Conservation (phyloP, 768 basidiomycete species). For the Hypholoma sublateritium region DNA sequence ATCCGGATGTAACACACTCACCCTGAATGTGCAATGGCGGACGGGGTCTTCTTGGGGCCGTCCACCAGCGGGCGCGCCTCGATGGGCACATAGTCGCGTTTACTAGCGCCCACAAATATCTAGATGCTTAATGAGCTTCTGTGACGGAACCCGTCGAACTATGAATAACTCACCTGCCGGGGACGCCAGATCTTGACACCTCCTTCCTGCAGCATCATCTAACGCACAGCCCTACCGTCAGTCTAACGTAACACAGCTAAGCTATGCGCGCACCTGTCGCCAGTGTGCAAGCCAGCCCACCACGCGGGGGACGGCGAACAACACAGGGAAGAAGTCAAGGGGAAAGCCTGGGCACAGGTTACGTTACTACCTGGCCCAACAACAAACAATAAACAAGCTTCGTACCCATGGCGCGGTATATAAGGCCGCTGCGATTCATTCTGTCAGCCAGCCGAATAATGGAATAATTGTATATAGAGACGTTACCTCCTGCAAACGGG, state of each 20-base stretch:
- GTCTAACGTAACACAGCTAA: not conserved
- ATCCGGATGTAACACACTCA: conserved; percentile 38
- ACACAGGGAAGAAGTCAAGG: conserved; percentile 90
- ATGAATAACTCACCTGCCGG: conserved; percentile 54
- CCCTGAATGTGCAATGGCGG: conserved; percentile 72
- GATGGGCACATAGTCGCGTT: conserved; percentile 73
- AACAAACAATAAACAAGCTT: not conserved
- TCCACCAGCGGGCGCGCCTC: conserved; percentile 57
- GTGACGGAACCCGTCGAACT: conserved; percentile 10
- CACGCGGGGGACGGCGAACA: conserved; percentile 90
- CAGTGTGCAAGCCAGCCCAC: conserved; percentile 94
- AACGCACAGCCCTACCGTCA: conserved; percentile 7
- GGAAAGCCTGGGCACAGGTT: conserved; percentile 67
- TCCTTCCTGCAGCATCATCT: conserved; percentile 90
- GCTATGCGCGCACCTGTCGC: conserved; percentile 58
- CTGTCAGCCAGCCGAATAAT: not conserved
- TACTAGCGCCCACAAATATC: conserved; percentile 77
- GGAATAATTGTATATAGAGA: conserved; percentile 10
- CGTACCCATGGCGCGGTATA: conserved; percentile 89
- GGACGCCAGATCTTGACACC: conserved; percentile 96
- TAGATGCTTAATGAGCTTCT: conserved; percentile 24
- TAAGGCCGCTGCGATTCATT: conserved; percentile 59
- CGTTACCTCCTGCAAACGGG: conserved; percentile 50
- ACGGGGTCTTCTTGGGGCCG: conserved; percentile 59
- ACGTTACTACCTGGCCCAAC: not conserved